phyloP scores from a whole-genome alignment of 2,329 filamentous ascomycete genomes.

The Orbilia blumenaviensis region DNA sequence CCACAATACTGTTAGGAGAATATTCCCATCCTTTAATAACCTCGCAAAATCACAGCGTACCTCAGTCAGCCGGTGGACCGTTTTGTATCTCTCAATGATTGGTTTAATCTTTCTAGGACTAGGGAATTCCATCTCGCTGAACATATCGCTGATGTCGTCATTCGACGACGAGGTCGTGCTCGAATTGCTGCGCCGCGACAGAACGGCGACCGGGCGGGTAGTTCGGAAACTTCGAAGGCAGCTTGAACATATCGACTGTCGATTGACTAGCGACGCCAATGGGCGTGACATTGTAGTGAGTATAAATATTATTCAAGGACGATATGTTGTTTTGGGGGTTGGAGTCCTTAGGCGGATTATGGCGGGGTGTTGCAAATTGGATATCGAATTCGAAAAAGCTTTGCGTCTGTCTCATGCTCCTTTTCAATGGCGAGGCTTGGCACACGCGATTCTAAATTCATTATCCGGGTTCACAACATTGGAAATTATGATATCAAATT shows the following conservation, averaged over 20 bases:
- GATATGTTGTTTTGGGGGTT: background rate
- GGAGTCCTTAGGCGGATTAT: background rate
- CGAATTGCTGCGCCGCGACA: slow-evolving; percentile 30
- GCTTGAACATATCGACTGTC: slow-evolving; percentile 43
- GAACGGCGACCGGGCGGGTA: background rate
- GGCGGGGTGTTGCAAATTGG: slow-evolving; percentile 16
- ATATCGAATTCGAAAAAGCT: slow-evolving; percentile 19
- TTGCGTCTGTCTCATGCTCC: background rate
- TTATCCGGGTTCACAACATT: background rate
- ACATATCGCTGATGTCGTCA: slow-evolving; percentile 15
- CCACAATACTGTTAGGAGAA: background rate
- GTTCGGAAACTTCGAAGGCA: slow-evolving; percentile 26
- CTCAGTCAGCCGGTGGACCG: background rate
- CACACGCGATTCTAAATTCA: background rate
- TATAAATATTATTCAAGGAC: too few relatives aligned
- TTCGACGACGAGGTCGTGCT: background rate
- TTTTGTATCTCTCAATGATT: slow-evolving; percentile 44
- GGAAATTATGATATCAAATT: background rate
- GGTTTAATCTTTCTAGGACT: slow-evolving; percentile 28
- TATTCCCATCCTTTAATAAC: background rate
- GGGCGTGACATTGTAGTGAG: slow-evolving; percentile 29
- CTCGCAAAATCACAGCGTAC: background rate
- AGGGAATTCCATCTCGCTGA: slow-evolving; percentile 49
- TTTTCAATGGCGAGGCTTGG: slow-evolving; percentile 9
- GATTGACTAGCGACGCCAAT: slow-evolving; percentile 13